Base-by-base conservation (phyloP, 805 yeast species). In the Barnettozyma wickerhamii region DNA sequence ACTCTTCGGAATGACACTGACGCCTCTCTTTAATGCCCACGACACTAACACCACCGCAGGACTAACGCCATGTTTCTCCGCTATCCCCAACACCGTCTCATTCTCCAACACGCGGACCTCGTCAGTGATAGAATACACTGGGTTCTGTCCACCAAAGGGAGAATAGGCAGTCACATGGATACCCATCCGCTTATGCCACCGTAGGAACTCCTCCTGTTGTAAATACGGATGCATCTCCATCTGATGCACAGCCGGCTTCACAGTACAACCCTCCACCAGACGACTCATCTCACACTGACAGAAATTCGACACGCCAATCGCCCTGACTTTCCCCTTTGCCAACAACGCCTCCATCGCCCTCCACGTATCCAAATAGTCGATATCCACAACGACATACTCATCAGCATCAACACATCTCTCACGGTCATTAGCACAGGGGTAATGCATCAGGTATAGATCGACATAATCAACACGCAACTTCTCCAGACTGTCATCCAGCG, bases 101-200 rank as follows among this genome's bases (percentile, higher is more conserved):
- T 72, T 67, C 31, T 58, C 49, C 32, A 68, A 55, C 17, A 74
- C 36, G 41, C 47, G 39, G 38, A 50, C 51, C 37, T 48, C 55
- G 3, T 36, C 49, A 19, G 89, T 20, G n/a, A 35, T 15, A 12
- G 28, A 28, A 15, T 35, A 35, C 17, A 35, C 28, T 10, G 38
- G 38, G n/a, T 35, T 35, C 29, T 35, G 38, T 5, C 29, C 29
- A 29, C 38, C 91, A 50, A 86, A 68, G 19, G 95, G 93, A 23
- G 87, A 79, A 64, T 84, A 87, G 9, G 95, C 95, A 59, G 82
- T 82, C 40, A 82, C 59, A 26, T 68, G 58, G 45, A 82, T 79
- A 45, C 69, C 75, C 46, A 83, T 67, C 26, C 62, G 56, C 40
- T 68, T 63, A 60, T 79, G 70, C 61, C 56, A 81, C 27, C 74